Base-by-base conservation (phyloP, 2,329 filamentous ascomycete species). In the Pochonia chlamydosporia region DNA sequence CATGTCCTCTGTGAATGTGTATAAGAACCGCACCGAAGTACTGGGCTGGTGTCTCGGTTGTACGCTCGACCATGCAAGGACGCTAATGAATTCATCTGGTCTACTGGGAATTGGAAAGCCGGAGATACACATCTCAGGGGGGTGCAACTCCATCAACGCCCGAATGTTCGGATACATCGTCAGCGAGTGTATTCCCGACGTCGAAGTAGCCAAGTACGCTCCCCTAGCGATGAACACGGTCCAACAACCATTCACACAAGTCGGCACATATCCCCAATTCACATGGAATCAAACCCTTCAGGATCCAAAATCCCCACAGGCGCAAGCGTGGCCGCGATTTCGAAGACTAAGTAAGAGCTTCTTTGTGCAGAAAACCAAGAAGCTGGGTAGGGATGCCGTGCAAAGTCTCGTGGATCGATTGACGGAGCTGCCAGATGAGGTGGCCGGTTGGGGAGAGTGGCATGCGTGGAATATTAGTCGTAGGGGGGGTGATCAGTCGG, bases 141-240 rank as follows among this genome's bases (percentile, higher is more conserved):
- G 43, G 20, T 54, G 52, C 48, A 50, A 35, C 37, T 43, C 52
- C n/a, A 28, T 31, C 43, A 50, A 49, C 44, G 43, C 50, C n/a
- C 50, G 52, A 14, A 24, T 49, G 8, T 33, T 50, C 33, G 52
- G 52, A 23, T 52, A 44, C 28, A 18, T 40, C 18, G 28, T 48
- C 16, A 39, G 41, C 26, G 50, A 48, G 6, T 52, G 50, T 25
- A 14, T 49, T n/a, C 35, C 46, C 6, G 51, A 53, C 33, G 49
- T 47, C 8, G 16, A 49, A 14, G 36, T 46, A 11, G 37, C 42
- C n/a, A 31, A 44, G 26, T 25, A 28, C 10, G 30, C 26, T 26
- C 44, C 48, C 20, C 21, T 45, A 4, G 30, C 30, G 4, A 24
- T 49, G 23, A 53, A 53, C 43, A 23, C 36, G 9, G 10, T 48